A percentile compares a stretch with the other conserved stretches of the same genome.
These are phyloP conservation scores for Eutrema japonicum DNA, from an alignment of 345 rosid species.

Conservation along the genomic window DNA sequence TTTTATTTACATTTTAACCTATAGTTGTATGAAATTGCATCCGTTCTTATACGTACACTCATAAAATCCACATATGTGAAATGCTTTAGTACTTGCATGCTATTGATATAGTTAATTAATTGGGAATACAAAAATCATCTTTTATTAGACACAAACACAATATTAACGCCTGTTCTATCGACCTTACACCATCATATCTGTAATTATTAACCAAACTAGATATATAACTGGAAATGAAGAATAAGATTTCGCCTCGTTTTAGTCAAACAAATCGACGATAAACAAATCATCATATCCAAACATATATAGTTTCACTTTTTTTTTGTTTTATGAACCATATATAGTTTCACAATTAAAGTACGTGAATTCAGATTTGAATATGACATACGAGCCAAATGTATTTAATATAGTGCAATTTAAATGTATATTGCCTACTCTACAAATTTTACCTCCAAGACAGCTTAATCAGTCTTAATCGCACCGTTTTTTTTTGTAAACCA, in stretches of 20 bases:
- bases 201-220: neutral
- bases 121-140: neutral
- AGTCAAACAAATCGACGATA: neutral
- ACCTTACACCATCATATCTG: conserved; percentile 5
- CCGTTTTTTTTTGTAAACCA: neutral
- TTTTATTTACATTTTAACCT: neutral
- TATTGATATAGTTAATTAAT: neutral
- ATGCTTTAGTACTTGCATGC: conserved; percentile 8
- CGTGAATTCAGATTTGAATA: neutral
- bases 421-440: neutral
- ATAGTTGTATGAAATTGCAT: neutral
- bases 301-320: neutral
- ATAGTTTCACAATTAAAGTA: neutral
- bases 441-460: neutral
- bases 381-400: neutral
- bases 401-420: neutral
- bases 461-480: conserved; percentile 3
- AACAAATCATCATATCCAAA: neutral
- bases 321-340: neutral
- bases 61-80: neutral
- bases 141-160: neutral
- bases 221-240: neutral
- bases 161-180: neutral
- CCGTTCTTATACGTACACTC: neutral
- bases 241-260: neutral